Evolutionary conservation across 2,329 filamentous ascomycete species (phyloP), one percentile per base, ranked within the genome.

Genomic region (Fusarium torulosum): DNA sequence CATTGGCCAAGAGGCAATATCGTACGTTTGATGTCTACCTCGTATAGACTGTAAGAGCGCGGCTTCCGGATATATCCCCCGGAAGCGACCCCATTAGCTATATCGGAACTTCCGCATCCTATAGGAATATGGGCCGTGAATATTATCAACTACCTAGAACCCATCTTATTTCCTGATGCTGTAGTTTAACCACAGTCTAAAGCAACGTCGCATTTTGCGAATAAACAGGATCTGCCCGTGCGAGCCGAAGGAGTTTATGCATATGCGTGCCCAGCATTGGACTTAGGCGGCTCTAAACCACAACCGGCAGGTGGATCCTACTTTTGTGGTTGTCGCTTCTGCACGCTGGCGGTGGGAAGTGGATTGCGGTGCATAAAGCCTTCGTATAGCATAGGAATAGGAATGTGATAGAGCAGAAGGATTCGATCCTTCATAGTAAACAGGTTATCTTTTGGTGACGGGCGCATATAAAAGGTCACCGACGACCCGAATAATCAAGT

Each of bases 351-450:
- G n/a, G 20, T 27, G 9, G 25, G 20, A 46, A 8, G 23, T 7
- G 5, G 14, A 21, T 55, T 6, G 31, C n/a, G 23, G 14, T 25
- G 23, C 25, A 25, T 25, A 25, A 25, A 25, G 25, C 25, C 25
- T 7, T 13, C 38, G 3, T 55, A 20, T 31, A 23, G 25, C 25
- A n/a, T 27, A 23, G 21, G n/a, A 58, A 46, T 33, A 63, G 59
- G 60, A 58, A 63, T 63, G 44, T 63, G 35, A 23, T 10, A 19
- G 15, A n/a, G 9, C 9, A 10, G n/a, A 46, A 63, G 59, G 60
- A 63, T 42, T 21, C 7, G 5, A 63, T 58, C 59, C 60, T 29
- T 9, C 51, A 23, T 17, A 27, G 21, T n/a, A 15, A 9, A 46
- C 8, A 35, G 8, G n/a, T 23, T 27, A 46, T 7, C 13, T 17